Conservation (phyloP, 116 monocot species). For the Posidonia oceanica region DNA sequence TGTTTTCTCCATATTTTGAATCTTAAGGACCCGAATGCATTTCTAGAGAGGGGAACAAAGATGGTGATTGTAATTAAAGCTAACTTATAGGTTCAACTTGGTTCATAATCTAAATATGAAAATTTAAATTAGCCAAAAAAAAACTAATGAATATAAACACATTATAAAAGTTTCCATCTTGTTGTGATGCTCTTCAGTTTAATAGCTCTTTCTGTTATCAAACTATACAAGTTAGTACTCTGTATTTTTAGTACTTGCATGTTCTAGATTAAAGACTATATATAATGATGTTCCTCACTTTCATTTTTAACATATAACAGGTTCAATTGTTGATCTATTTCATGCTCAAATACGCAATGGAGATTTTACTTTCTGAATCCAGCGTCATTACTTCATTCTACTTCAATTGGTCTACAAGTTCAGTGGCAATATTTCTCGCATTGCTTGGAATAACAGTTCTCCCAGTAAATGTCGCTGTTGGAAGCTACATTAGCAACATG, state of each 20-base stretch:
- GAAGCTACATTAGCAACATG: slow-evolving; percentile 81
- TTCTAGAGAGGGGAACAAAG: too few species aligned
- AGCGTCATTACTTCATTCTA: slow-evolving; percentile 71
- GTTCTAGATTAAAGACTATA: neutral
- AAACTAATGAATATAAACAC: too few species aligned
- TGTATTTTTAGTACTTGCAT: neutral
- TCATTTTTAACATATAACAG: slow-evolving; percentile 19
- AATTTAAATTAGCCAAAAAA: too few species aligned
- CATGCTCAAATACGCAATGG: slow-evolving; percentile 99
- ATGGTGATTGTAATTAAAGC: too few species aligned
- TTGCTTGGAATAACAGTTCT: slow-evolving; percentile 85
- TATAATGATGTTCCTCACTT: neutral
- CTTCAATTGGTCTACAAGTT: slow-evolving; percentile 68
- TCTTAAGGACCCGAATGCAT: too few species aligned
- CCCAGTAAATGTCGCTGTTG: slow-evolving; percentile 82
- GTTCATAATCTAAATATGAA: too few species aligned
- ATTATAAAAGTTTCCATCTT: too few species aligned
- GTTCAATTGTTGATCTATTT: slow-evolving; percentile 88
- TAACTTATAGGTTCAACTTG: too few species aligned
- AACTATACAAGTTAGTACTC: neutral
- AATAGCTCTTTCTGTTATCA: neutral
- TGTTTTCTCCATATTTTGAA: too few species aligned
- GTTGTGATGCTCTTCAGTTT: neutral
- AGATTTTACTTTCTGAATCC: slow-evolving; percentile 92
- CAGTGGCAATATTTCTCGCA: slow-evolving; percentile 76